Percentiles rank a stretch among this genome's conserved stretches.
These are phyloP conservation scores for Byssochlamys sp. DNA, from an alignment of 2,329 filamentous ascomycete species.

Conservation along the genomic window DNA sequence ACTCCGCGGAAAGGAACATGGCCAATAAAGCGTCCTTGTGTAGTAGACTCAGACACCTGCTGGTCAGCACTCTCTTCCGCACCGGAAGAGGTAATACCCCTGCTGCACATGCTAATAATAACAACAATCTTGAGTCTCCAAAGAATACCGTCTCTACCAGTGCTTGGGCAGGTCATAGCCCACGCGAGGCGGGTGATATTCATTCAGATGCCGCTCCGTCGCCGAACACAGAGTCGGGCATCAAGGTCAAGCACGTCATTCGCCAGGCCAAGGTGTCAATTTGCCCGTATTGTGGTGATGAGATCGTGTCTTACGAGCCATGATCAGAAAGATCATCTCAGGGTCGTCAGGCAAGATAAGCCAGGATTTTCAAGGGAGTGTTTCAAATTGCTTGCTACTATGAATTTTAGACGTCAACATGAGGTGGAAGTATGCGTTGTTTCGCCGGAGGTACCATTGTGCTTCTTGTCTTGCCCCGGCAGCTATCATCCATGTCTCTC, in stretches of 20 bases:
- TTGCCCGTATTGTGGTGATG: slow-evolving; percentile 1
- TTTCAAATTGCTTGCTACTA: neutral
- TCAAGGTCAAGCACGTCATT: slow-evolving; percentile 25
- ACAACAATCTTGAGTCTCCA: slow-evolving; percentile 1
- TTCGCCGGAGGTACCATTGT: neutral
- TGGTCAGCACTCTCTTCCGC: neutral
- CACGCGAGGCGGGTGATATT: slow-evolving; percentile 15
- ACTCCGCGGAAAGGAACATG: neutral
- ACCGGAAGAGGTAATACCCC: neutral
- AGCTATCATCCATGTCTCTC: neutral
- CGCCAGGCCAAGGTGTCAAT: slow-evolving; percentile 21
- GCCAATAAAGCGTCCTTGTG: neutral
- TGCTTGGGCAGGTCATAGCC: slow-evolving; percentile 22
- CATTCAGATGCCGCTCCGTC: slow-evolving; percentile 3
- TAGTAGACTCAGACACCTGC: neutral
- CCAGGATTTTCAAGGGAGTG: neutral
- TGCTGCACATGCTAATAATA: neutral
- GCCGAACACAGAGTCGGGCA: slow-evolving; percentile 11
- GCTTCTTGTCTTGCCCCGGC: neutral
- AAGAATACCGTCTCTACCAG: slow-evolving; percentile 19
- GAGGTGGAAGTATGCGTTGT: neutral
- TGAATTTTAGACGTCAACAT: neutral
- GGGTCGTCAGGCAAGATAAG: neutral
- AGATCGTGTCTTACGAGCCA: neutral
- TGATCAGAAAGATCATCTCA: neutral